phyloP scores from a whole-genome alignment of 2,329 filamentous ascomycete species.

The Botrytis hyacinthi region DNA sequence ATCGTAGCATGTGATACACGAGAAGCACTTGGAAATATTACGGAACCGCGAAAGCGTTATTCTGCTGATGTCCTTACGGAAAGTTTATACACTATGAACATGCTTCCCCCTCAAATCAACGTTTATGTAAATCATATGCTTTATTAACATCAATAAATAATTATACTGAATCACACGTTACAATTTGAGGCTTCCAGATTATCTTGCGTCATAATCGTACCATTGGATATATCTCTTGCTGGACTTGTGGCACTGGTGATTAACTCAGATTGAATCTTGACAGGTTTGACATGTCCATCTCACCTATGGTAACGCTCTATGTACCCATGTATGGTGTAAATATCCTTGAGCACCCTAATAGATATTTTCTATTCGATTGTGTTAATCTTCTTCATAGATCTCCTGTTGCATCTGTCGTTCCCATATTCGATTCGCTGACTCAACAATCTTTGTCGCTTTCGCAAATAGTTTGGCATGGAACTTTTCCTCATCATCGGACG shows the following conservation, averaged over 20 bases:
- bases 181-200: neutral
- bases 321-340: neutral
- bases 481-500: slow-evolving; percentile 55
- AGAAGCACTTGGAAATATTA: neutral
- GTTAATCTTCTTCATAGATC: slow-evolving; percentile 27
- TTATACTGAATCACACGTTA: neutral
- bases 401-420: slow-evolving; percentile 38
- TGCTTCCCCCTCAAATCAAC: neutral
- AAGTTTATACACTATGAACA: neutral
- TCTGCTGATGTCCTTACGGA: neutral
- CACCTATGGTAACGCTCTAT: neutral
- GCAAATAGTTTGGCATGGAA: slow-evolving; percentile 61
- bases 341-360: neutral
- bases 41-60: neutral
- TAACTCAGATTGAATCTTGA: neutral
- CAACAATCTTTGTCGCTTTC: slow-evolving; percentile 67
- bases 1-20: neutral
- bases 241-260: neutral
- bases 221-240: neutral
- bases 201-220: neutral
- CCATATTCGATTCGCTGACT: slow-evolving; percentile 69
- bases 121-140: neutral
- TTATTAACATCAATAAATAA: neutral
- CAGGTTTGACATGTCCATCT: neutral
- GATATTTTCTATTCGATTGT: neutral